phyloP scores from a whole-genome alignment of 169 alveolate species.

The Eimeria necatrix region DNA sequence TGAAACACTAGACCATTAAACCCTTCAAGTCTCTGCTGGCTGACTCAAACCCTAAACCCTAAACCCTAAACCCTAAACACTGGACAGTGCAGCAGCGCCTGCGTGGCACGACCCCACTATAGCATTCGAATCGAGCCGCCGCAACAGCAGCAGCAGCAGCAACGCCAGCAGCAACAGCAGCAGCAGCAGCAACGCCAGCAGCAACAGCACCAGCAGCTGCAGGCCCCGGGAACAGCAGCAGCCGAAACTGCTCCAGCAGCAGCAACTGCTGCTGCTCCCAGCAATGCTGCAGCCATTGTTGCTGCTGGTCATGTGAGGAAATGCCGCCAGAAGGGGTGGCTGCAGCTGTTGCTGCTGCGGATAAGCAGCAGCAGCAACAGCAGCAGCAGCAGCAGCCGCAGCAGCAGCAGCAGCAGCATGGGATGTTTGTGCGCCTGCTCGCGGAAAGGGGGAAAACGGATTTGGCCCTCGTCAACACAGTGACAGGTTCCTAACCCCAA shows the following conservation, averaged over 20 bases:
- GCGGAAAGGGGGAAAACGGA: background rate
- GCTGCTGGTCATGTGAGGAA: background rate
- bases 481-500: background rate
- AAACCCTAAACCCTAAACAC: background rate
- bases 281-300: too few species aligned
- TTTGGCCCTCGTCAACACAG: slow-evolving; percentile 21
- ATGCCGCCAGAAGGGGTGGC: background rate
- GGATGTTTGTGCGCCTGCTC: slow-evolving; percentile 20
- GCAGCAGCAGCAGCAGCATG: background rate
- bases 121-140: background rate
- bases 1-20: background rate
- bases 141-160: background rate
- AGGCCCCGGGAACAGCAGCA: background rate
- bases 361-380: background rate
- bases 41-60: background rate
- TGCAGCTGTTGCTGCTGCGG: background rate
- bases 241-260: background rate
- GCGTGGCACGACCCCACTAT: background rate
- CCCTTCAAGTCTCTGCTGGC: background rate
- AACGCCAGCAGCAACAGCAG: background rate
- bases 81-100: background rate
- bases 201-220: background rate
- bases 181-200: background rate
- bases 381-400: background rate
- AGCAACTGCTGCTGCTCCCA: background rate